Conservation (phyloP, 1,284 basidiomycete genomes). For the Omphalotus olearius region DNA sequence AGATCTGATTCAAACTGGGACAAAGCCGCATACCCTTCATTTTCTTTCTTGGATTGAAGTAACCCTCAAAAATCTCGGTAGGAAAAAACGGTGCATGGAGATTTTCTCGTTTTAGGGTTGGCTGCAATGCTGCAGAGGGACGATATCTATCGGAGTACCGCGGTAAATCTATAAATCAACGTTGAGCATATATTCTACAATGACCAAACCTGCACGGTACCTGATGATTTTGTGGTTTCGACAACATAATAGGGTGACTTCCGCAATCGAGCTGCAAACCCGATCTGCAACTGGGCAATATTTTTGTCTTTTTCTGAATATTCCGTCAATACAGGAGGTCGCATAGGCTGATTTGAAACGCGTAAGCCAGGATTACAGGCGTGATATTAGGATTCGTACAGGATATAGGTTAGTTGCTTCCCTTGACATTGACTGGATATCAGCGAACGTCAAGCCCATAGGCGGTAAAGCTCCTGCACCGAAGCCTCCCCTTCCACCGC, state of each 20-base stretch:
- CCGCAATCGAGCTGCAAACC: slow-evolving; percentile 59
- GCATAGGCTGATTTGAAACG: slow-evolving; percentile 42
- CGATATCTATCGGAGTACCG: slow-evolving; percentile 80
- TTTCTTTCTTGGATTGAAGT: slow-evolving; percentile 71
- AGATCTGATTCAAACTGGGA: not conserved
- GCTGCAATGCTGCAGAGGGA: slow-evolving; percentile 52
- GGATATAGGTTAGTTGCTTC: slow-evolving; percentile 76
- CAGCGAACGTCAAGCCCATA: slow-evolving; percentile 76
- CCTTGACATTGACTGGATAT: slow-evolving; percentile 68
- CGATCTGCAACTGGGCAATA: slow-evolving; percentile 61
- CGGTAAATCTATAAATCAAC: slow-evolving; percentile 49
- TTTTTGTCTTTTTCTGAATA: slow-evolving; percentile 58
- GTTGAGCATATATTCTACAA: not conserved
- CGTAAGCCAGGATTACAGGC: not conserved
- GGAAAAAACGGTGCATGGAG: slow-evolving; percentile 76
- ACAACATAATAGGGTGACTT: slow-evolving; percentile 69
- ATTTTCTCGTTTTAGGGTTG: slow-evolving; percentile 62
- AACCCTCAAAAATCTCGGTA: slow-evolving; percentile 65
- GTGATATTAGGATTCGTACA: slow-evolving; percentile 38
- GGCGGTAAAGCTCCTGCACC: slow-evolving; percentile 52
- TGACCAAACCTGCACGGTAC: slow-evolving; percentile 30
- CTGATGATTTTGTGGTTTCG: slow-evolving; percentile 63
- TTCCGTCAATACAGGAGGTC: slow-evolving; percentile 61
- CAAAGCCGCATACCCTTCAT: slow-evolving; percentile 41
- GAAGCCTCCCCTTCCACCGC: slow-evolving; percentile 52